phyloP scores from a whole-genome alignment of 2,329 filamentous ascomycete species.

The Aspergillus alliaceus region DNA sequence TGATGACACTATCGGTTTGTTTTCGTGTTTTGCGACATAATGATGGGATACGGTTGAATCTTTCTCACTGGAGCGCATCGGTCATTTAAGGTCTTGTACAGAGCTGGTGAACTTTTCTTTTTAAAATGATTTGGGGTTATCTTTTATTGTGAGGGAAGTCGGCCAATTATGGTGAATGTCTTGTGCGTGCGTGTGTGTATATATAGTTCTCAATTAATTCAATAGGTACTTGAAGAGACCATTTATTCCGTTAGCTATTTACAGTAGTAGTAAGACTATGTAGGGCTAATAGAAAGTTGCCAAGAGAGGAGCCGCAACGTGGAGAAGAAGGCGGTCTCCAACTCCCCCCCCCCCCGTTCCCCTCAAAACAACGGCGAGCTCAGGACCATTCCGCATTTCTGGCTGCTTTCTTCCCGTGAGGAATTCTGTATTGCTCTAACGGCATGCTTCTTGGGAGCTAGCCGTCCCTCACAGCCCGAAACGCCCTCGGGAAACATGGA shows the following conservation, averaged over 20 bases:
- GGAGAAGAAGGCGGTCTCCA: conserved; percentile 16
- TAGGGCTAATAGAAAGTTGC: neutral
- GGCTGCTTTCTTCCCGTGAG: neutral
- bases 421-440: conserved; percentile 11
- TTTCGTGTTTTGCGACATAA: conserved; percentile 25
- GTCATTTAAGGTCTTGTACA: conserved; percentile 4
- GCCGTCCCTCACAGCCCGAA: conserved; percentile 21
- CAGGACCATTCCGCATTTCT: neutral
- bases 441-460: conserved; percentile 28
- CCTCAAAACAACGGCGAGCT: neutral
- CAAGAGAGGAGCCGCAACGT: conserved; percentile 11
- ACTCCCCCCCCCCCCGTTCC: too few relatives aligned
- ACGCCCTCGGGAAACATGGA: conserved; percentile 40
- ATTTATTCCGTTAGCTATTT: neutral
- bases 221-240: neutral
- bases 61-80: conserved; percentile 8
- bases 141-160: neutral
- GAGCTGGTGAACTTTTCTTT: neutral
- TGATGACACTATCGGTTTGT: conserved; percentile 14
- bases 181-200: neutral
- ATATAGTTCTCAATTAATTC: conserved; percentile 2
- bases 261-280: neutral
- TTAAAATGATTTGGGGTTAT: neutral
- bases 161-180: neutral
- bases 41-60: conserved; percentile 34